Conservation (phyloP, 345 rosid species). For the Citrus australasica region DNA sequence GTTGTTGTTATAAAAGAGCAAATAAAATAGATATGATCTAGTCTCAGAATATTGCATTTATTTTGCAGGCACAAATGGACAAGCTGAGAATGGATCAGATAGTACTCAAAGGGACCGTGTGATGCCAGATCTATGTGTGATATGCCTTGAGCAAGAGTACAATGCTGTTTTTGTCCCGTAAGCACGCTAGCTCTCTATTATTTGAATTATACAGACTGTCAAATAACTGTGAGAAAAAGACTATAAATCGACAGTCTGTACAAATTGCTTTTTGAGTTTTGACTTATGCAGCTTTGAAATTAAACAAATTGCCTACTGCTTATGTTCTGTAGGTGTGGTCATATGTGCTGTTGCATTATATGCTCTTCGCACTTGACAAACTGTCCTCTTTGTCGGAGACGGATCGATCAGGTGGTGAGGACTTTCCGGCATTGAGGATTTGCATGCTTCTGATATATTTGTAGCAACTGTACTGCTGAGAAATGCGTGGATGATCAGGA, state of each 20-base stretch:
- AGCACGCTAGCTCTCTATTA: constrained; percentile 20
- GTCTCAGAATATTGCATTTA: constrained; percentile 11
- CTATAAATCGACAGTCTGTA: neutral
- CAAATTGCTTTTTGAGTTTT: neutral
- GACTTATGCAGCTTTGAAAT: neutral
- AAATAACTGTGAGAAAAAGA: neutral
- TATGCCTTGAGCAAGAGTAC: constrained; percentile 92
- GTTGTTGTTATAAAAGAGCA: neutral
- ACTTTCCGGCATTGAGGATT: constrained; percentile 68
- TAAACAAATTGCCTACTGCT: neutral
- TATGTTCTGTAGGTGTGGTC: constrained; percentile 73
- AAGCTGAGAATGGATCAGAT: constrained; percentile 44
- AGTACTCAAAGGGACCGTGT: constrained; percentile 47
- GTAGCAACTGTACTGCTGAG: neutral
- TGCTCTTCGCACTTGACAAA: constrained; percentile 70
- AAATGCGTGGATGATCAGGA: neutral
- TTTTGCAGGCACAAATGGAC: constrained; percentile 44
- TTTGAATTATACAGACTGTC: constrained; percentile 2
- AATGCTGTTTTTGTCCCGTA: constrained; percentile 91
- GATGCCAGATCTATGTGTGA: constrained; percentile 88
- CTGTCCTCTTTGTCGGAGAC: constrained; percentile 88
- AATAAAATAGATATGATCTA: neutral
- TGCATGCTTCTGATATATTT: neutral
- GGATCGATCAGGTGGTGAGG: constrained; percentile 81
- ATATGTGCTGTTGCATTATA: constrained; percentile 87